These are phyloP conservation scores for Leccinum broughii DNA, from an alignment of 768 basidiomycete genomes.

Conservation along the genomic window DNA sequence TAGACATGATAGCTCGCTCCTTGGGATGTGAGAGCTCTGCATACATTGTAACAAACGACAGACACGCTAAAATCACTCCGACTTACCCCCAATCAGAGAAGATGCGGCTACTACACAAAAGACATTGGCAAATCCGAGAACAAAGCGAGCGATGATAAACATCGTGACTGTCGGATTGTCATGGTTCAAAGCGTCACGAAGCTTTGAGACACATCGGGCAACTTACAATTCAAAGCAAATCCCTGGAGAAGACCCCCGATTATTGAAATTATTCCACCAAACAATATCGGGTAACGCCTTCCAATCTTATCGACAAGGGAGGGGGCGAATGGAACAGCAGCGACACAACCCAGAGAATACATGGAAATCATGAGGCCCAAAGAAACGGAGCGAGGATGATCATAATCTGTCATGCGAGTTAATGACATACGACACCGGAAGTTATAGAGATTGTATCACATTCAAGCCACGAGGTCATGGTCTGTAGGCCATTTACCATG, in stretches of 20 bases:
- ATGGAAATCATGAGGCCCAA: background rate
- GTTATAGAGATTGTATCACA: slow-evolving; percentile 39
- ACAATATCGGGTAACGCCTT: slow-evolving; percentile 24
- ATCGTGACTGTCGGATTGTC: background rate
- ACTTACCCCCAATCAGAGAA: background rate
- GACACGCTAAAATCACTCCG: background rate
- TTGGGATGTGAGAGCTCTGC: slow-evolving; percentile 21
- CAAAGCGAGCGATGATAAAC: slow-evolving; percentile 11
- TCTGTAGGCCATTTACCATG: slow-evolving; percentile 64
- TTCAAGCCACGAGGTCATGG: slow-evolving; percentile 54
- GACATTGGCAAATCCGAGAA: background rate
- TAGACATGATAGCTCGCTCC: slow-evolving; percentile 8
- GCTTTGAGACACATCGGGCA: background rate
- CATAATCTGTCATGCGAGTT: slow-evolving; percentile 42
- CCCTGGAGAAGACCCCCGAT: slow-evolving; percentile 4
- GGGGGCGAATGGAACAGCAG: background rate
- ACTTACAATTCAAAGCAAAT: slow-evolving; percentile 7
- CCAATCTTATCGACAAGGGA: background rate
- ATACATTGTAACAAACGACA: background rate
- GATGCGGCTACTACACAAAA: background rate
- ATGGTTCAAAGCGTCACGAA: background rate
- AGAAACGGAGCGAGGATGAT: slow-evolving; percentile 47
- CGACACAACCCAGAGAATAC: background rate
- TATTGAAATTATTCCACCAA: slow-evolving; percentile 6
- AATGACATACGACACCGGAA: background rate